Evolutionary conservation across 352 stramenopile genomes (phyloP).

Genomic region (Thalassiosira hispida): DNA sequence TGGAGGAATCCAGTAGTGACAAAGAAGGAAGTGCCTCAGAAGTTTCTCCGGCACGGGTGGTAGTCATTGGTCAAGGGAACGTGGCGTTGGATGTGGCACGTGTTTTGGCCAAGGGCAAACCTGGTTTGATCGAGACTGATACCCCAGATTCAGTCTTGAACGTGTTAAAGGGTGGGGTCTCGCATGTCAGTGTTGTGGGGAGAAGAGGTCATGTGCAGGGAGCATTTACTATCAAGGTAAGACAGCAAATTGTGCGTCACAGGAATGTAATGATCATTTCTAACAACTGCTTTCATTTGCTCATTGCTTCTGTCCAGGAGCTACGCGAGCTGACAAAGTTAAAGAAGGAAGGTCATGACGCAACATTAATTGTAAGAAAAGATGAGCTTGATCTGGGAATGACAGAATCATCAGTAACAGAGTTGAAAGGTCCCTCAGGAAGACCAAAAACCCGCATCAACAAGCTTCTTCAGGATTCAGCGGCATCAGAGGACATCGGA

Average conservation of each 20-base stretch:
- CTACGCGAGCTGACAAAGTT: slow-evolving; percentile 81
- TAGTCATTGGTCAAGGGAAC: slow-evolving; percentile 98
- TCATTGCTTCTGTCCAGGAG: slow-evolving; percentile 46
- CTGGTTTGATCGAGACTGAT: slow-evolving; percentile 91
- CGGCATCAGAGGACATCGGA: slow-evolving; percentile 19
- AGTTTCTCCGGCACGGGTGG: slow-evolving; percentile 72
- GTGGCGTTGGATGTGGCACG: slow-evolving; percentile 96
- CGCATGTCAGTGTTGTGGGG: slow-evolving; percentile 91
- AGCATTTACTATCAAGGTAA: slow-evolving; percentile 98
- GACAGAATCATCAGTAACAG: slow-evolving; percentile 87
- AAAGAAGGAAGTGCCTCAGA: background rate
- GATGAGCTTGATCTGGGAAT: slow-evolving; percentile 89
- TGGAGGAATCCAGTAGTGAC: slow-evolving; percentile 61
- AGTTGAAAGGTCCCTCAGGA: slow-evolving; percentile 86
- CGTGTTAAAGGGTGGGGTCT: slow-evolving; percentile 78
- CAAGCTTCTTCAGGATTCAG: slow-evolving; percentile 70
- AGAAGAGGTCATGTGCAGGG: slow-evolving; percentile 94
- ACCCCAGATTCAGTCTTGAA: slow-evolving; percentile 91
- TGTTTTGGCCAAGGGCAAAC: slow-evolving; percentile 91
- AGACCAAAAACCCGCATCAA: slow-evolving; percentile 79
- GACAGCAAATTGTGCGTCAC: too few relatives aligned
- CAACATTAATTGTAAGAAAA: slow-evolving; percentile 88
- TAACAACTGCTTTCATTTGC: too few relatives aligned
- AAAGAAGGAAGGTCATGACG: slow-evolving; percentile 68
- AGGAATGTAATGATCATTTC: too few relatives aligned